A percentile compares a stretch with the other conserved stretches of the same genome.
Conservation (phyloP, 805 yeast genomes). For the Pichia exigua region DNA sequence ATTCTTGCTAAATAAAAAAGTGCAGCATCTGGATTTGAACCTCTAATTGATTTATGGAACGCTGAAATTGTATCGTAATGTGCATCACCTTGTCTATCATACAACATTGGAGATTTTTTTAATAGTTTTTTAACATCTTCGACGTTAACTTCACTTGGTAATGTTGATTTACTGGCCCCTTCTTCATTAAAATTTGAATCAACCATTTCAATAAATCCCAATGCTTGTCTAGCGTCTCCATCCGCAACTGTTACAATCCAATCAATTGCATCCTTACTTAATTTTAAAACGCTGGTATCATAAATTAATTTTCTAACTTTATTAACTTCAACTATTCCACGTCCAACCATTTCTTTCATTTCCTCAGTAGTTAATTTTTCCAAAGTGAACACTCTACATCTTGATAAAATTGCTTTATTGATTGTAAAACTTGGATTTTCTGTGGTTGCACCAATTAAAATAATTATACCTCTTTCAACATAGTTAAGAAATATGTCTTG, state of each 20-base stretch:
- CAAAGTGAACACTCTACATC: slow-evolving; percentile 76
- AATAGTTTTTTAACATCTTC: slow-evolving; percentile 35
- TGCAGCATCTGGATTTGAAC: slow-evolving; percentile 85
- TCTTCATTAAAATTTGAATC: slow-evolving; percentile 40
- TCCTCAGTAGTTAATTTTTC: slow-evolving; percentile 44
- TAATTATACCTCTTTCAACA: slow-evolving; percentile 76
- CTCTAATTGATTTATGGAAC: slow-evolving; percentile 87
- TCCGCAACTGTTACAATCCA: slow-evolving; percentile 67
- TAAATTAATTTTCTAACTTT: slow-evolving; percentile 48
- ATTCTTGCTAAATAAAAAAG: slow-evolving; percentile 78
- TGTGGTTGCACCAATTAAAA: slow-evolving; percentile 92
- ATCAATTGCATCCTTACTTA: slow-evolving; percentile 50
- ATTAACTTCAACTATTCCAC: slow-evolving; percentile 55
- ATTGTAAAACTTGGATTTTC: slow-evolving; percentile 86
- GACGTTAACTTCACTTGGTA: slow-evolving; percentile 30
- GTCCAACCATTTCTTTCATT: slow-evolving; percentile 40
- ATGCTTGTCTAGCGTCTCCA: slow-evolving; percentile 84
- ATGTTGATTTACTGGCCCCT: neutral
- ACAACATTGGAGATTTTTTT: slow-evolving; percentile 48
- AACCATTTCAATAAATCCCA: slow-evolving; percentile 70
- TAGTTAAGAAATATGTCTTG: slow-evolving; percentile 82
- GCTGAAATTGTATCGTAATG: slow-evolving; percentile 97
- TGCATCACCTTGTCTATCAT: slow-evolving; percentile 83
- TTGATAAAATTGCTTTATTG: slow-evolving; percentile 71
- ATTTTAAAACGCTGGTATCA: slow-evolving; percentile 40